Conservation (phyloP, 1,284 basidiomycete genomes). For the Boletellus sp. region DNA sequence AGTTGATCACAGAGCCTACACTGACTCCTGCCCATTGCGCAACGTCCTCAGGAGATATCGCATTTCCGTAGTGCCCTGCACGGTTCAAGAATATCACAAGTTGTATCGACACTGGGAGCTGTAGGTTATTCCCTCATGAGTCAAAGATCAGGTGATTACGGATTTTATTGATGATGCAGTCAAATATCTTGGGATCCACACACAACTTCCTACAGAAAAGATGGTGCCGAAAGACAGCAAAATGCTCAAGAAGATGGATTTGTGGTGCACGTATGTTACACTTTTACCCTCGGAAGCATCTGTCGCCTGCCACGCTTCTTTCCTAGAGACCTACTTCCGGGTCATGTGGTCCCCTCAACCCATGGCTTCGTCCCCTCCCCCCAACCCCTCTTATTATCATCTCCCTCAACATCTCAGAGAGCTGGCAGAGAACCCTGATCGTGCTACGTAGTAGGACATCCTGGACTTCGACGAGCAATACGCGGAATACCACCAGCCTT, state of each 20-base stretch:
- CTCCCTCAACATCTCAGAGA: too few relatives aligned
- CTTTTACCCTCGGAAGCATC: neutral
- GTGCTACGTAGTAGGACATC: too few relatives aligned
- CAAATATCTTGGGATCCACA: neutral
- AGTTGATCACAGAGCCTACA: constrained; percentile 6
- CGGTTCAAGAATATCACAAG: constrained; percentile 18
- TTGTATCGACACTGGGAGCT: constrained; percentile 35
- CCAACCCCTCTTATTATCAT: too few relatives aligned
- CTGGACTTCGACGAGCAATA: too few relatives aligned
- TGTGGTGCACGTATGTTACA: neutral
- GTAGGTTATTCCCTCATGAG: constrained; percentile 22
- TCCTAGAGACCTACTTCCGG: neutral
- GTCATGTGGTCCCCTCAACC: too few relatives aligned
- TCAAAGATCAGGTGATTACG: neutral
- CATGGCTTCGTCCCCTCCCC: too few relatives aligned
- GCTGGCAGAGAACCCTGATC: too few relatives aligned
- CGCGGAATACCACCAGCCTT: too few relatives aligned
- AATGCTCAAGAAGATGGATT: neutral
- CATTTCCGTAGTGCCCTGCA: constrained; percentile 1
- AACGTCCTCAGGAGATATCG: constrained; percentile 15
- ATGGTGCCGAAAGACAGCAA: neutral
- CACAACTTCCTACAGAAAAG: neutral
- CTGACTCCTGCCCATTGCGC: constrained; percentile 28
- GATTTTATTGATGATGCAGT: constrained; percentile 1
- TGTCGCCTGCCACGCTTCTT: too few relatives aligned